Conservation (phyloP, 495 filamentous ascomycete species). For the Platismatia glauca region DNA sequence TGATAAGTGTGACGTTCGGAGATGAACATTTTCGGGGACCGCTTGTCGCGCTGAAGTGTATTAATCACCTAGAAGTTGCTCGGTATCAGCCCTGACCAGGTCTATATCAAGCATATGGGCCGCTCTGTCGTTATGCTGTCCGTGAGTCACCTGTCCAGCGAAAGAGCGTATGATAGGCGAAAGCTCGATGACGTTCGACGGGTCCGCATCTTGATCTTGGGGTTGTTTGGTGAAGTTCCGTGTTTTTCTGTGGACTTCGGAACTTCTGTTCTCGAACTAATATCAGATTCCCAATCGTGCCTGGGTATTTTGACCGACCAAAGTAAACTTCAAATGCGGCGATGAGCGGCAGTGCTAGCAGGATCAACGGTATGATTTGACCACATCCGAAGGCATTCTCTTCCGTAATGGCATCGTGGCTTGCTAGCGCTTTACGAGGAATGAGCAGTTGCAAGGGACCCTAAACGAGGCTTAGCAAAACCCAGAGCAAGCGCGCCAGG, state of each 20-base stretch:
- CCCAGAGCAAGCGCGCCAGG: neutral
- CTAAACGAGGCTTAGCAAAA: neutral
- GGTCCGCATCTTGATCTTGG: neutral
- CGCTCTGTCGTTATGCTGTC: neutral
- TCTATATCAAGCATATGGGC: neutral
- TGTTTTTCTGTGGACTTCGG: neutral
- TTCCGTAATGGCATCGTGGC: neutral
- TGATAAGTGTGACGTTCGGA: neutral
- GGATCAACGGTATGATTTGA: conserved; percentile 22
- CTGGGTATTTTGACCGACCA: neutral
- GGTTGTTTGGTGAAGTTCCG: neutral
- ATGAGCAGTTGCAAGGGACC: neutral
- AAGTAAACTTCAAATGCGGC: neutral
- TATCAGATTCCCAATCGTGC: neutral
- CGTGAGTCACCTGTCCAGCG: neutral
- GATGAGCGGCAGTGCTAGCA: neutral
- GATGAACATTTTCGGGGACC: neutral
- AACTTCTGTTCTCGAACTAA: neutral
- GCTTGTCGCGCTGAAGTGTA: neutral
- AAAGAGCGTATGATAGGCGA: neutral
- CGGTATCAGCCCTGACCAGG: neutral
- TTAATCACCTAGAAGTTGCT: neutral
- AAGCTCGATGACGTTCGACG: neutral
- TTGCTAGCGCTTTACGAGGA: neutral
- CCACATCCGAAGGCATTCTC: conserved; percentile 22